These are phyloP conservation scores for Penicillium samsonianum DNA, from an alignment of 495 filamentous ascomycete genomes.

Conservation along the genomic window DNA sequence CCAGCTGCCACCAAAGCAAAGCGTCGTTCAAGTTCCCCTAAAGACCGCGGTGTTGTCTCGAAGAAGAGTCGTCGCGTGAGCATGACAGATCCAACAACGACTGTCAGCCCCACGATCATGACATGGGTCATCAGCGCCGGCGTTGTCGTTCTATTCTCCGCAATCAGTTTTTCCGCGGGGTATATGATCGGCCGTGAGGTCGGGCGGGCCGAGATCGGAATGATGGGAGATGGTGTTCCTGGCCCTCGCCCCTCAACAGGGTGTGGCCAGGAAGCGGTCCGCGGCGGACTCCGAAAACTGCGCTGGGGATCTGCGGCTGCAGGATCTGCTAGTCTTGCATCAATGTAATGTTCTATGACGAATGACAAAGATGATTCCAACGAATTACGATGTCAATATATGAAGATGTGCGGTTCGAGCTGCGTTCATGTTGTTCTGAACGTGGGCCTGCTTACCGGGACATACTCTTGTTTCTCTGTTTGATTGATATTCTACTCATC, in stretches of 20 bases:
- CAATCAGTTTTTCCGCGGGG: conserved; percentile 90
- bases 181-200: conserved; percentile 87
- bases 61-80: conserved; percentile 58
- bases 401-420: background rate
- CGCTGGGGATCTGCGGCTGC: conserved; percentile 45
- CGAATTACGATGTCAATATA: conserved; percentile 6
- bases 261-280: conserved; percentile 48
- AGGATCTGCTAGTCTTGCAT: conserved; percentile 41
- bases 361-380: conserved; percentile 8
- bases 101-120: conserved; percentile 66
- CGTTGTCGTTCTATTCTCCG: conserved; percentile 86
- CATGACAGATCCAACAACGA: conserved; percentile 27
- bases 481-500: background rate
- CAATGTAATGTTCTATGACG: conserved; percentile 3
- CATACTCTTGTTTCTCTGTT: background rate
- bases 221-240: conserved; percentile 35
- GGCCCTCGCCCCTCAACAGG: conserved; percentile 37
- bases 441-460: background rate
- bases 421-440: background rate
- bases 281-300: conserved; percentile 45
- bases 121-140: conserved; percentile 93
- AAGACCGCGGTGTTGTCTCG: conserved; percentile 48
- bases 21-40: conserved; percentile 53
- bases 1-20: conserved; percentile 45
- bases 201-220: conserved; percentile 63